These are phyloP conservation scores for Sherardia arvensis DNA, from an alignment of 257 asterid species.

Conservation along the genomic window DNA sequence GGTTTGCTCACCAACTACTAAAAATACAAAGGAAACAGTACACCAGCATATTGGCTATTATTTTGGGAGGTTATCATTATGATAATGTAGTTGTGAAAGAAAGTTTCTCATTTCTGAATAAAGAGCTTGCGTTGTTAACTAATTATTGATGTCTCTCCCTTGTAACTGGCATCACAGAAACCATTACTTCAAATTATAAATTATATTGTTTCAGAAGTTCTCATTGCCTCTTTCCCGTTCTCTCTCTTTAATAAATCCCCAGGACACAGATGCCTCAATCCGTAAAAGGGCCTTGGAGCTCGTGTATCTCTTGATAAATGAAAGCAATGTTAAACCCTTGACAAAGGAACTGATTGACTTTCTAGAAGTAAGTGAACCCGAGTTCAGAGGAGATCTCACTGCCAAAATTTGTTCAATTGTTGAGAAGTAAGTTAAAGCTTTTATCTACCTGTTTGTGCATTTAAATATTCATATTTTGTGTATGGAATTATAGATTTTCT, in stretches of 20 bases:
- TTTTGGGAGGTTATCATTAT: neutral
- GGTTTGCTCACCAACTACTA: neutral
- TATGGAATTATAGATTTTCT: conserved; percentile 3
- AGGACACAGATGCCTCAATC: conserved; percentile 99
- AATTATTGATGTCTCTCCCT: neutral
- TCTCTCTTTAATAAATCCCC: conserved; percentile 19
- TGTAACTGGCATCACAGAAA: neutral
- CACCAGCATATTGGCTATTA: neutral
- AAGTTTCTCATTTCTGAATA: neutral
- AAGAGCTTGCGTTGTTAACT: neutral
- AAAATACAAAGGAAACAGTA: neutral
- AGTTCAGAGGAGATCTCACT: conserved; percentile 86
- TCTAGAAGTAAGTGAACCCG: conserved; percentile 82
- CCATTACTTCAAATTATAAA: neutral
- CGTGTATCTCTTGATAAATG: conserved; percentile 78
- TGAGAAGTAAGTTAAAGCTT: conserved; percentile 68
- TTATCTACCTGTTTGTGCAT: neutral
- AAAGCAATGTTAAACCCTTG: conserved; percentile 79
- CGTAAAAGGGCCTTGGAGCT: conserved; percentile 98
- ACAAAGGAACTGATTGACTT: conserved; percentile 86
- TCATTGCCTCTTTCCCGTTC: conserved; percentile 18
- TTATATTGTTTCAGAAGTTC: conserved; percentile 5
- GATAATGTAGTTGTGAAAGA: neutral
- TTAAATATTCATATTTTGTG: too few species aligned
- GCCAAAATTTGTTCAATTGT: conserved; percentile 92